Conservation (phyloP, 495 filamentous ascomycete species). For the Daldinia decipiens region DNA sequence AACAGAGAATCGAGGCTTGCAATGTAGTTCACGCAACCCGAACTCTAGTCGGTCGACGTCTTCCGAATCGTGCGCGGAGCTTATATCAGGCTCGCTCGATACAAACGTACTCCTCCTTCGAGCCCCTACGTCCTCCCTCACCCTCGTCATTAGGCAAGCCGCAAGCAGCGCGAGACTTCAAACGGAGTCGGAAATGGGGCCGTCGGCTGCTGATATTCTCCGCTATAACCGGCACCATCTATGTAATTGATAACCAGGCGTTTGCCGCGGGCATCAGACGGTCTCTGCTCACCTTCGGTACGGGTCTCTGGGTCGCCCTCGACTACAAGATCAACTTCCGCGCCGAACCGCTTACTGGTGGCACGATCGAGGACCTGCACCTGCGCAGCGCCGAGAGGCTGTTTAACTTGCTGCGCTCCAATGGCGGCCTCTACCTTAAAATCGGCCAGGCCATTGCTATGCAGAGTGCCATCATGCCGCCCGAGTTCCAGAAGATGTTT, state of each 20-base stretch:
- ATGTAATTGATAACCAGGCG: conserved; percentile 73
- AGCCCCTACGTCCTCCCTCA: conserved; percentile 81
- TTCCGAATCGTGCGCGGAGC: conserved; percentile 20
- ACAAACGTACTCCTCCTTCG: conserved; percentile 56
- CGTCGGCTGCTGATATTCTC: conserved; percentile 76
- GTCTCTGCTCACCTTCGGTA: conserved; percentile 80
- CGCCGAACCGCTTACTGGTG: conserved; percentile 72
- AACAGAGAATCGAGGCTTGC: conserved; percentile 12
- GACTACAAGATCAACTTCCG: conserved; percentile 99
- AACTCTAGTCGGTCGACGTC: conserved; percentile 29
- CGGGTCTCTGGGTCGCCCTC: conserved; percentile 81
- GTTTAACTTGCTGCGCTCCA: conserved; percentile 78
- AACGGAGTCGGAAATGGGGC: conserved; percentile 75
- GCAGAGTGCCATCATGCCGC: conserved; percentile 92
- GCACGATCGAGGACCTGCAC: conserved; percentile 78
- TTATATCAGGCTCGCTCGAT: conserved; percentile 26
- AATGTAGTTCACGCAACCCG: conserved; percentile 7
- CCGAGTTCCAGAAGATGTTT: conserved; percentile 96
- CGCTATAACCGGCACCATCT: conserved; percentile 66
- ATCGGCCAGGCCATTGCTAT: conserved; percentile 98
- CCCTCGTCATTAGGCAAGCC: conserved; percentile 83
- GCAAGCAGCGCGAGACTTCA: conserved; percentile 70
- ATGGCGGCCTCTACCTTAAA: conserved; percentile 96
- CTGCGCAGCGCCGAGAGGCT: conserved; percentile 82
- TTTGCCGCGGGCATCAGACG: conserved; percentile 83